Conservation (phyloP, 2,329 filamentous ascomycete genomes). For the Diaporthe ilicicola region DNA sequence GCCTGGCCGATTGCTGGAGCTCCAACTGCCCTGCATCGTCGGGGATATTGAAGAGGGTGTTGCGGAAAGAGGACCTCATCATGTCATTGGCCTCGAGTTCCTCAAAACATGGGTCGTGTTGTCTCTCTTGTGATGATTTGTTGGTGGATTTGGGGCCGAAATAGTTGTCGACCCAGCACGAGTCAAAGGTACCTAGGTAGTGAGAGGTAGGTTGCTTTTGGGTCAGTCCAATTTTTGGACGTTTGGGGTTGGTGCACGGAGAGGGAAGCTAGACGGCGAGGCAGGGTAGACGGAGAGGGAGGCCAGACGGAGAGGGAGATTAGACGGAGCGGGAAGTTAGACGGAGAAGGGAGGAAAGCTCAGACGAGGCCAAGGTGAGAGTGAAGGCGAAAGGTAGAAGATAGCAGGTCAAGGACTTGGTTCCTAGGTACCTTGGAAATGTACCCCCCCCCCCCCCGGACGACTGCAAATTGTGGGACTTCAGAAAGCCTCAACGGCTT, state of each 20-base stretch:
- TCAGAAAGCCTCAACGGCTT: too few relatives aligned
- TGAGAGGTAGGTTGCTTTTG: neutral
- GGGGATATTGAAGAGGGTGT: neutral
- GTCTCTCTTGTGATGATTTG: neutral
- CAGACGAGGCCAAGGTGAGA: neutral
- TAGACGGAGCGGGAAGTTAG: too few relatives aligned
- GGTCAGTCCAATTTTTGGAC: neutral
- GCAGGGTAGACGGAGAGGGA: too few relatives aligned
- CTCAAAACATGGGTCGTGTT: neutral
- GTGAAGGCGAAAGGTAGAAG: neutral
- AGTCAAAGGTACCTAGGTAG: neutral
- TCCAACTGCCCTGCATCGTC: neutral
- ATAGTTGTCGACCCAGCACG: neutral
- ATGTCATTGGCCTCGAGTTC: neutral
- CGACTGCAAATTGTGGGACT: too few relatives aligned
- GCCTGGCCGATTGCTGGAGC: neutral
- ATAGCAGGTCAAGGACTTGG: too few relatives aligned
- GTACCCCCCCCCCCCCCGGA: too few relatives aligned
- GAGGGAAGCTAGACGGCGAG: too few relatives aligned
- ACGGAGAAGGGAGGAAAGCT: neutral
- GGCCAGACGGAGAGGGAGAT: too few relatives aligned
- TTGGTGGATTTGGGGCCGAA: neutral
- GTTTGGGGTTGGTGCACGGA: too few relatives aligned
- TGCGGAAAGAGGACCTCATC: neutral
- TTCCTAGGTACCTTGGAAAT: too few relatives aligned